phyloP scores from a whole-genome alignment of 2,329 filamentous ascomycete species.

The Alternaria panax region DNA sequence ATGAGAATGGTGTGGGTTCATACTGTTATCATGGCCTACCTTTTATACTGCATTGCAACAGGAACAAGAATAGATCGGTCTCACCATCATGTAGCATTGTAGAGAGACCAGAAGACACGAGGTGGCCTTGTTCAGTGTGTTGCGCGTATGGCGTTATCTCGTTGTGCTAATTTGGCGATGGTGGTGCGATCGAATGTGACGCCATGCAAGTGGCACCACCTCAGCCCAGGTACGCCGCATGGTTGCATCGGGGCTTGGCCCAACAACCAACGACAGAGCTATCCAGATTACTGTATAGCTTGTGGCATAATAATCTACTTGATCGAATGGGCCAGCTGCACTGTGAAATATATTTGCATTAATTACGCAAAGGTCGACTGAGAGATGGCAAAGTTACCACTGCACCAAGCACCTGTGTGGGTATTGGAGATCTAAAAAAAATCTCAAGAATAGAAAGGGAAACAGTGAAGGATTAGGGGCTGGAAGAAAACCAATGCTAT shows the following conservation, averaged over 20 bases:
- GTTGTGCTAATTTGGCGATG: neutral
- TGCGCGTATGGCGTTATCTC: neutral
- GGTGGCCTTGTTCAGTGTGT: neutral
- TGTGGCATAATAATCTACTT: neutral
- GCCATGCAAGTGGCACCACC: slow-evolving; percentile 5
- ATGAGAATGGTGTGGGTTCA: neutral
- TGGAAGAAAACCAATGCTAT: slow-evolving; percentile 14
- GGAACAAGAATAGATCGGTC: neutral
- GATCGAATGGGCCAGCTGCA: neutral
- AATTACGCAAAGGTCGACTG: neutral
- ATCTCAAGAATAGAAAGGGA: neutral
- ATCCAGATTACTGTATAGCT: neutral
- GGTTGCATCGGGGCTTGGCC: neutral
- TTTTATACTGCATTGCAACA: neutral
- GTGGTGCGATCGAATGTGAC: slow-evolving; percentile 11
- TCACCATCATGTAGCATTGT: neutral
- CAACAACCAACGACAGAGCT: neutral
- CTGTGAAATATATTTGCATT: neutral
- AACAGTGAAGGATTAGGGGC: neutral
- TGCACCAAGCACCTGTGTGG: neutral
- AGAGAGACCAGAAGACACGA: neutral
- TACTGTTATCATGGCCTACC: neutral
- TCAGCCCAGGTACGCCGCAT: neutral
- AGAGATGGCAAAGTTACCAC: neutral
- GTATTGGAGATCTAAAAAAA: neutral